These are phyloP conservation scores for Pyrenochaeta sp. DNA, from an alignment of 2,329 filamentous ascomycete genomes.

Conservation along the genomic window DNA sequence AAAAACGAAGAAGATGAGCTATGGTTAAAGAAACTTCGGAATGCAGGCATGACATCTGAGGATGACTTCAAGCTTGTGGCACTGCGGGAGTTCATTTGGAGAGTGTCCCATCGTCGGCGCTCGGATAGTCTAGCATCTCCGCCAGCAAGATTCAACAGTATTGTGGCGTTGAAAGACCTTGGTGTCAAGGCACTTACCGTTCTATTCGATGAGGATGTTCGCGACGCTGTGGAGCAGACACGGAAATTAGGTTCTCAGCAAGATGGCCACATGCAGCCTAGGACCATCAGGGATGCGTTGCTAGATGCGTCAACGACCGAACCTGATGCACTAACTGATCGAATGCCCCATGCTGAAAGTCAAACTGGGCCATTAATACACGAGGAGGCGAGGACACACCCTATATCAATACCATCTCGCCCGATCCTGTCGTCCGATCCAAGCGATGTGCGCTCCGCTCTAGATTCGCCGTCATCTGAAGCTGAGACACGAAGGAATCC, in stretches of 20 bases:
- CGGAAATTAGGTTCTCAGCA: constrained; percentile 43
- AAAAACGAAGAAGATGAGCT: constrained; percentile 94
- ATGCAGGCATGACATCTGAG: constrained; percentile 80
- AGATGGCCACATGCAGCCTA: constrained; percentile 56
- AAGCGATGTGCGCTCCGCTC: constrained; percentile 20
- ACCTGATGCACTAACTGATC: constrained; percentile 68
- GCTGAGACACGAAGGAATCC: constrained; percentile 48
- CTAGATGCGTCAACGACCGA: constrained; percentile 91
- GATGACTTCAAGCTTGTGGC: constrained; percentile 91
- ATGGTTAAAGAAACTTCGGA: constrained; percentile 86
- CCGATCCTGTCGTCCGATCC: constrained; percentile 26
- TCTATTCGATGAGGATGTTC: constrained; percentile 80
- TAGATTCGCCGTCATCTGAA: constrained; percentile 39
- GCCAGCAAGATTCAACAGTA: constrained; percentile 66
- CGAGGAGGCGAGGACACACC: constrained; percentile 30
- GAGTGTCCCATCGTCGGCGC: constrained; percentile 75
- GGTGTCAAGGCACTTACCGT: constrained; percentile 86
- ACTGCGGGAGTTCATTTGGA: constrained; percentile 90
- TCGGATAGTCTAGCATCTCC: constrained; percentile 58
- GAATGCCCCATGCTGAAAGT: constrained; percentile 51
- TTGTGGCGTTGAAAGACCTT: constrained; percentile 78
- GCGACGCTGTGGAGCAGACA: constrained; percentile 55
- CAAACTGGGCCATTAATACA: constrained; percentile 48
- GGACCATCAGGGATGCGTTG: constrained; percentile 89
- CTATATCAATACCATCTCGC: constrained; percentile 34